A percentile compares a stretch with the other conserved stretches of the same genome.
These are phyloP conservation scores for Globisporangium yorkense DNA, from an alignment of 352 stramenopile species.

Conservation along the genomic window DNA sequence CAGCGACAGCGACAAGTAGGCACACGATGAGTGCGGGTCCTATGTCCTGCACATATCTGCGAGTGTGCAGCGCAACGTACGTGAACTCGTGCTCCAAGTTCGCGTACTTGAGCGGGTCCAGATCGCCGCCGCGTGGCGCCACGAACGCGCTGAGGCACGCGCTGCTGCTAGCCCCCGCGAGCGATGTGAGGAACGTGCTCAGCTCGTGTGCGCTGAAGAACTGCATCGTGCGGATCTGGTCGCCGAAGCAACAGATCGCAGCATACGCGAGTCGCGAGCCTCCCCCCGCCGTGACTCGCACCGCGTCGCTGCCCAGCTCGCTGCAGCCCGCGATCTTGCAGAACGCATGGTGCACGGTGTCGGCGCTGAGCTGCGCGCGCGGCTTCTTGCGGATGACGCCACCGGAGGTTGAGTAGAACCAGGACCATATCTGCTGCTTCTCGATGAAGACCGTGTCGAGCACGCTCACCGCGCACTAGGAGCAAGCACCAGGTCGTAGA, in stretches of 20 bases:
- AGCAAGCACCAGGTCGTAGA: too few species aligned
- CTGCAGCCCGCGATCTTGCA: constrained; percentile 15
- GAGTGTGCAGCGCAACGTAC: constrained; percentile 23
- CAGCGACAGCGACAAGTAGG: background rate
- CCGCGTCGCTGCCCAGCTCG: background rate
- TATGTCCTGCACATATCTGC: too few species aligned
- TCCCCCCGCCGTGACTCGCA: background rate
- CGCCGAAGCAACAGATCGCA: constrained; percentile 65
- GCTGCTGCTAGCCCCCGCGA: constrained; percentile 26
- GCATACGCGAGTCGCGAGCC: constrained; percentile 6
- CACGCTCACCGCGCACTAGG: constrained; percentile 37
- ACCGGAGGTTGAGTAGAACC: constrained; percentile 51
- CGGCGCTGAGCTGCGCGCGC: constrained; percentile 38
- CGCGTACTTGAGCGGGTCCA: constrained; percentile 58
- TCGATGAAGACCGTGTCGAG: constrained; percentile 72
- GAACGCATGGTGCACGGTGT: constrained; percentile 38
- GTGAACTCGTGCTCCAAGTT: constrained; percentile 76
- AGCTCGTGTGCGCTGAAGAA: constrained; percentile 47
- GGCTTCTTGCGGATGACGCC: constrained; percentile 59
- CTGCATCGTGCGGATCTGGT: constrained; percentile 36
- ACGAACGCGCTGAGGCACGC: constrained; percentile 54
- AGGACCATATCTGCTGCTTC: constrained; percentile 75
- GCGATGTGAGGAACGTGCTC: constrained; percentile 34
- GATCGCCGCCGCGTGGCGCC: constrained; percentile 43
- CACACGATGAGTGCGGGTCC: too few species aligned